Base-by-base conservation (phyloP, 139 green algal species). In the Coccomyxa sp. region DNA sequence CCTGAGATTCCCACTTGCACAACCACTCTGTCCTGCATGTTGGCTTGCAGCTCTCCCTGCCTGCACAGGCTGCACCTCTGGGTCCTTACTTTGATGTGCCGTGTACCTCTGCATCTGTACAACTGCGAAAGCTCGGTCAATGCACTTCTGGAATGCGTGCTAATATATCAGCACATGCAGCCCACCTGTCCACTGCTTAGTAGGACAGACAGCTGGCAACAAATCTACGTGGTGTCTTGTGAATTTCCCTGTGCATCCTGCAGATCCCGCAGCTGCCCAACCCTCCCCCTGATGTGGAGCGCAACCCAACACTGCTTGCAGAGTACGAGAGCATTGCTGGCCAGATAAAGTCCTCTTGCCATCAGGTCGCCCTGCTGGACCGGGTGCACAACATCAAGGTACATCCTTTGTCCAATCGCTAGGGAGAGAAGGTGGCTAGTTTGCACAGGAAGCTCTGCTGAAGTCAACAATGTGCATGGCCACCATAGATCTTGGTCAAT, bases 361-460 rank as follows among this genome's bases (percentile, higher is more conserved):
- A 27, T 83, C 83, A 92, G 75, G 84, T 95, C 76, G 92, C 87
- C 68, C 80, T 96, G 83, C 83, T 95, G 72, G 92, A 96, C 78
- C 75, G 91, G 34, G 86, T 89, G 36, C 92, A 96, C 79, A 88
- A 82, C 82, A 88, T 95, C 55, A 76, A 90, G 87, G 78, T 81
- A 82, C 50, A 8, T 54, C 34, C 70, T n/a, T n/a, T n/a, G n/a
- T n/a, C n/a, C n/a, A n/a, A n/a, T n/a, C n/a, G n/a, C n/a, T n/a
- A n/a, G n/a, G n/a, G n/a, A n/a, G n/a, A n/a, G n/a, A n/a, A n/a
- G n/a, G n/a, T n/a, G n/a, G n/a, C n/a, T n/a, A n/a, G n/a, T n/a
- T n/a, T n/a, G n/a, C n/a, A n/a, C n/a, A n/a, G n/a, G n/a, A n/a
- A n/a, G n/a, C n/a, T n/a, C n/a, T n/a, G n/a, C n/a, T n/a, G n/a